phyloP scores from a whole-genome alignment of 169 alveolate genomes.

The Eimeria maxima region DNA sequence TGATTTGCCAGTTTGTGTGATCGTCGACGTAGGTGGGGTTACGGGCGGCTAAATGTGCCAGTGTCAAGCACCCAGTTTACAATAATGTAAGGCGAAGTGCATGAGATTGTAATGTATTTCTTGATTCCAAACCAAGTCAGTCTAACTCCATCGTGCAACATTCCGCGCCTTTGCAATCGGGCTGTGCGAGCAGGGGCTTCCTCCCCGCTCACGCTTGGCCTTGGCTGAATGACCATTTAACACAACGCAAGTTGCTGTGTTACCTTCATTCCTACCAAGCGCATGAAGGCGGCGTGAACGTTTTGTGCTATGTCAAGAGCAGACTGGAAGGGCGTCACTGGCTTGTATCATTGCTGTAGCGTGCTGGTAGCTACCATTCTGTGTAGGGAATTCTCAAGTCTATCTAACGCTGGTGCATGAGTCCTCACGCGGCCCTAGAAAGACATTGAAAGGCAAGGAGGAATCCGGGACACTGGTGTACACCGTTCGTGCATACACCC shows the following conservation, averaged over 20 bases:
- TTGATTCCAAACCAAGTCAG: background rate
- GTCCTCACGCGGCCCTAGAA: no score
- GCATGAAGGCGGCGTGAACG: no score
- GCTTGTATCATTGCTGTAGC: no score
- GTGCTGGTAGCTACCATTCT: no score
- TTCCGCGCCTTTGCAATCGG: background rate
- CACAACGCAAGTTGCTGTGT: background rate
- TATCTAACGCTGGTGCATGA: no score
- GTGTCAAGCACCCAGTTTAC: background rate
- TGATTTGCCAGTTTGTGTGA: background rate
- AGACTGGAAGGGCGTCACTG: no score
- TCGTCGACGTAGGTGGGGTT: background rate
- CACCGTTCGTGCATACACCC: no score
- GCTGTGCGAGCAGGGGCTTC: background rate
- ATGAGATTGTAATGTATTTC: background rate
- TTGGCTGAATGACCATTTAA: background rate
- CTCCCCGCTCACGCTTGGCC: background rate
- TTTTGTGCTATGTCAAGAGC: no score
- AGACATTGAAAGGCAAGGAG: no score
- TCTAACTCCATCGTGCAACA: background rate
- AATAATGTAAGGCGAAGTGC: background rate
- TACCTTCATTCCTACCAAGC: no score
- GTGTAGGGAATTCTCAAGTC: no score
- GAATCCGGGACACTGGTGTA: no score
- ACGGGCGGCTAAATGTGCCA: background rate